These are phyloP conservation scores for Ehretia macrophylla DNA, from an alignment of 257 asterid species.

Conservation along the genomic window DNA sequence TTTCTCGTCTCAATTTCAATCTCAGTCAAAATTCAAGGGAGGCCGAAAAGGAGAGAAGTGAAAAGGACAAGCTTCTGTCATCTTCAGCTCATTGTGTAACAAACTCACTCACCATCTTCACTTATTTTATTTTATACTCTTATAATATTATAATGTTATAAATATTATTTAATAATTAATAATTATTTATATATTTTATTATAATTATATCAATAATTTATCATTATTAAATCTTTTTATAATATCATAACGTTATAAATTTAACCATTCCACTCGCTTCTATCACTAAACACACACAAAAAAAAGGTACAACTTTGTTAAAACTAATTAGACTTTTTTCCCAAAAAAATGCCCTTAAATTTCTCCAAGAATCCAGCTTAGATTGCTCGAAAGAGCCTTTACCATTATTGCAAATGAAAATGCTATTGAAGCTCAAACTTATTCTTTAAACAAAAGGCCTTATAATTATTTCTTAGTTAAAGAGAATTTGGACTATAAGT, in stretches of 20 bases:
- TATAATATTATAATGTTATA: no score
- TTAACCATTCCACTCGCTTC: no score
- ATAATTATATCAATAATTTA: no score
- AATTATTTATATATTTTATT: no score
- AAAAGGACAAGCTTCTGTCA: background rate
- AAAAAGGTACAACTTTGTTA: background rate
- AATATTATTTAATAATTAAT: no score
- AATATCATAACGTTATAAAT: no score
- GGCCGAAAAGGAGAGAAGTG: background rate
- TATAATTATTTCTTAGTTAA: no score
- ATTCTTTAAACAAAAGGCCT: no score
- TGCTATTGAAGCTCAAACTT: background rate
- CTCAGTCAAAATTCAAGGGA: background rate
- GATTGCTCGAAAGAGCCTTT: background rate
- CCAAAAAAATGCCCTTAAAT: background rate
- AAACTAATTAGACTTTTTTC: background rate
- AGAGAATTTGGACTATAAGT: no score
- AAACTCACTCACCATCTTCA: background rate
- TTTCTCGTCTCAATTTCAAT: background rate
- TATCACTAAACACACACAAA: no score
- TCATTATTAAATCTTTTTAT: no score
- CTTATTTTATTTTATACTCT: no score
- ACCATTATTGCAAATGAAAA: background rate
- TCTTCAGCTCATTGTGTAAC: background rate
- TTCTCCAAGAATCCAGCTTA: slow-evolving; percentile 5